Evolutionary conservation across 164 flowering plant species (phyloP).

Genomic region (Nelumbo lutea): DNA sequence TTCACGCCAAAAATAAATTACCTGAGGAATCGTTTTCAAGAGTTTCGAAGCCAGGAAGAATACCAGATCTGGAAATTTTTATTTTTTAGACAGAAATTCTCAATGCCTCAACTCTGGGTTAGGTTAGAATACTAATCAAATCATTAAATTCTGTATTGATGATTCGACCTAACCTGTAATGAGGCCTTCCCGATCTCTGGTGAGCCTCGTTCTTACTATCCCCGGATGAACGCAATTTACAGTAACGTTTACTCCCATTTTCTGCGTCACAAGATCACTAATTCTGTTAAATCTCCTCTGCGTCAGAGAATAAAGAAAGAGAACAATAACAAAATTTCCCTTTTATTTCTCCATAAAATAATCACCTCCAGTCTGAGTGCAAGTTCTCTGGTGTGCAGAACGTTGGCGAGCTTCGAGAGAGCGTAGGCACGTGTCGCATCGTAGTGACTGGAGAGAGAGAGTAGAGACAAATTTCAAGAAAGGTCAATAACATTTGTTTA

Average conservation of each 20-base stretch:
- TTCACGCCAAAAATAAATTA: slow-evolving; percentile 11
- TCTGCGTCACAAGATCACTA: slow-evolving; percentile 25
- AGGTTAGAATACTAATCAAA: not conserved
- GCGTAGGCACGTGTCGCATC: slow-evolving; percentile 93
- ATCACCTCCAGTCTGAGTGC: slow-evolving; percentile 61
- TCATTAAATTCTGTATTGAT: not conserved
- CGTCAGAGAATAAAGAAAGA: slow-evolving; percentile 7
- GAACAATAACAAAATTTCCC: slow-evolving; percentile 12
- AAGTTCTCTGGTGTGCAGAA: slow-evolving; percentile 76
- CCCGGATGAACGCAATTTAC: slow-evolving; percentile 95
- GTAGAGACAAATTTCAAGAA: slow-evolving; percentile 15
- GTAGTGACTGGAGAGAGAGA: slow-evolving; percentile 39
- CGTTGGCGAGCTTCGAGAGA: slow-evolving; percentile 90
- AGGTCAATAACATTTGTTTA: slow-evolving; percentile 8
- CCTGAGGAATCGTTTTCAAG: slow-evolving; percentile 90
- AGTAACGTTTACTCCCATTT: slow-evolving; percentile 82
- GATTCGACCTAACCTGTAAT: slow-evolving; percentile 47
- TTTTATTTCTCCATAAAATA: not conserved
- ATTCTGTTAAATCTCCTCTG: not conserved
- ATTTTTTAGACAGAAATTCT: not conserved
- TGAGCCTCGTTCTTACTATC: slow-evolving; percentile 79
- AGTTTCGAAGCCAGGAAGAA: slow-evolving; percentile 85
- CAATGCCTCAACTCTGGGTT: not conserved
- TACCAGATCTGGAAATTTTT: slow-evolving; percentile 43
- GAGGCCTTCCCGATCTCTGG: slow-evolving; percentile 93